Evolutionary conservation across 169 alveolate genomes (phyloP).

Genomic region (Miamiensis avidus): DNA sequence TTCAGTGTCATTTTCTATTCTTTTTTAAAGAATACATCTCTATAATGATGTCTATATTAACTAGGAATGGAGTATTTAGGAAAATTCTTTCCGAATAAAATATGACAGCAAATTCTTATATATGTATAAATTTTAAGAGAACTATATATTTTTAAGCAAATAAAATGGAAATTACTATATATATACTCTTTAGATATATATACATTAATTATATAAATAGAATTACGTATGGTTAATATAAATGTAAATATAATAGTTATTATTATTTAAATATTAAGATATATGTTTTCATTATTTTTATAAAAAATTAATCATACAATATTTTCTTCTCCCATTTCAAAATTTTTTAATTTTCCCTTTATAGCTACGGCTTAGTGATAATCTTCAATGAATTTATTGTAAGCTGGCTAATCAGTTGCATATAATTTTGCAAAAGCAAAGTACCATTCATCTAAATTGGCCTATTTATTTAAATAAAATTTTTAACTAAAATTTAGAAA

Average conservation of each 20-base stretch:
- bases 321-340: not conserved
- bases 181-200: too few species aligned
- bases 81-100: too few species aligned
- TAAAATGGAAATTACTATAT: too few species aligned
- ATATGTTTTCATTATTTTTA: not conserved
- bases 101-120: too few species aligned
- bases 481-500: not conserved
- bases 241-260: too few species aligned
- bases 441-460: conserved; percentile 45
- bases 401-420: conserved; percentile 23
- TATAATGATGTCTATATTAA: too few species aligned
- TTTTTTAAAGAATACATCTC: not conserved
- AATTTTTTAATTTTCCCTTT: conserved; percentile 25
- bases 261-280: too few species aligned
- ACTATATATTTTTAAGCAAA: not conserved
- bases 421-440: conserved; percentile 27
- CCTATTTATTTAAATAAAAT: not conserved
- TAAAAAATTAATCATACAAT: not conserved
- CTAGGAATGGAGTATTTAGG: too few species aligned
- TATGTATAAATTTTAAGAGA: too few species aligned
- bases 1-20: not conserved
- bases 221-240: not conserved
- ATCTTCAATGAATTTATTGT: conserved; percentile 23
- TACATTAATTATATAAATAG: not conserved
- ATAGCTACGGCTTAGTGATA: conserved; percentile 6